A percentile compares a stretch with the other conserved stretches of the same genome.
Conservation (phyloP, 768 basidiomycete genomes). For the Tylopilus rubrobrunneus region DNA sequence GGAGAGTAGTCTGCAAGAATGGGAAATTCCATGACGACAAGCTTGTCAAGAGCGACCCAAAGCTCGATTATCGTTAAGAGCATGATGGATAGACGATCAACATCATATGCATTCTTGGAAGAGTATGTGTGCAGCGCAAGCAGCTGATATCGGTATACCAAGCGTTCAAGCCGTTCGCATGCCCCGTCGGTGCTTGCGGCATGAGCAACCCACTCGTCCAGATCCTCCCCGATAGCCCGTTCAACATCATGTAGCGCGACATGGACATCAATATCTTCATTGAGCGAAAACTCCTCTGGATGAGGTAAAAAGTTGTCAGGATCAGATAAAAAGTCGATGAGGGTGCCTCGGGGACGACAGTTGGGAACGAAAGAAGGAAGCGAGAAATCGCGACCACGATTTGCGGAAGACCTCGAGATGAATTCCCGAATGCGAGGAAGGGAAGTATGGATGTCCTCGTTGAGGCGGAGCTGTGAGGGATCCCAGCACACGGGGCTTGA, state of each 20-base stretch:
- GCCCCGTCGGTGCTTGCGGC: background rate
- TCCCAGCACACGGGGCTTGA: no score
- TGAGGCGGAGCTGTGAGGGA: no score
- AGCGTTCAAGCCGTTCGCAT: background rate
- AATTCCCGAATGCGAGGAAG: no score
- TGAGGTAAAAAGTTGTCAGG: background rate
- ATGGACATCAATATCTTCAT: background rate
- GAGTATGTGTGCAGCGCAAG: background rate
- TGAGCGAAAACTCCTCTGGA: background rate
- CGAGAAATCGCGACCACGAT: no score
- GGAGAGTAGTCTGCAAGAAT: background rate
- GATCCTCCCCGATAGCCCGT: background rate
- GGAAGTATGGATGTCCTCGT: no score
- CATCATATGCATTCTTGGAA: background rate
- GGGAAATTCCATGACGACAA: background rate
- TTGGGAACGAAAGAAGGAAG: no score
- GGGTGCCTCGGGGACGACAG: no score
- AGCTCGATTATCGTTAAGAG: background rate
- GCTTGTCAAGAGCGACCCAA: background rate
- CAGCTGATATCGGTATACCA: background rate
- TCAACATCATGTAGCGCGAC: background rate
- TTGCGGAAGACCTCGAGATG: no score
- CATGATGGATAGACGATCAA: background rate
- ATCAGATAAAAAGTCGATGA: no score
- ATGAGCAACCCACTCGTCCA: background rate